Base-by-base conservation (phyloP, 2,329 filamentous ascomycete genomes). In the Trichophyton benhamiae region DNA sequence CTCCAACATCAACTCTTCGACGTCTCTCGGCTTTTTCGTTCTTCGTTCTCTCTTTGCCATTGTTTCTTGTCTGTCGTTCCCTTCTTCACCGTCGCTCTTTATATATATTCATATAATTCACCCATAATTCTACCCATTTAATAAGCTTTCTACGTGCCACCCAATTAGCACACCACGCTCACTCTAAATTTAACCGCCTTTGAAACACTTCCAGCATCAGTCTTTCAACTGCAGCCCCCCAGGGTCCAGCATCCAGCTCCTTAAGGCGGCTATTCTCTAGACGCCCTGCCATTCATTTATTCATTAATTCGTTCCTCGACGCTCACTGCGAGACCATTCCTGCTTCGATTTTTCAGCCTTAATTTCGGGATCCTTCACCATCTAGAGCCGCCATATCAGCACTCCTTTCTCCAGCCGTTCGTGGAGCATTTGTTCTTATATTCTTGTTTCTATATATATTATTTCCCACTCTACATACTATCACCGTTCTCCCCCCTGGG, bases 361-460 rank as follows among this genome's bases (percentile, higher is more conserved):
- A 20, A 59, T 63, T 57, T 55, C 60, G 62, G 59, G 15, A 33
- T 53, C 53, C 15, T 58, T 59, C 58, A 49, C 33, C 33, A 9
- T 55, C 52, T 27, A 33, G 17, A 33, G 7, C 30, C n/a, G 15
- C 30, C n/a, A 27, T 55, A 17, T 25, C 22, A 53, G 9, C 52
- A 17, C n/a, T n/a, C 41, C 41, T 7, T 36, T 30, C 33, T 36
- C 4, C 8, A 33, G 22, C 4, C 11, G 20, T 52, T 27, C 46
- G 7, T 52, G 13, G 3, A 25, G 20, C 22, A 13, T 15, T 52
- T 27, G 4, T 52, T 52, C 20, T 55, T 25, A 55, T 17, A n/a
- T 17, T 36, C 27, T 61, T 60, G 58, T 62, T 52, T 62, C 55
- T 57, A 55, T 61, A 55, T 63, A 58, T 62, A 62, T 59, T 61